These are phyloP conservation scores for Carex pumila DNA, from an alignment of 176 grass and related monocot genomes.

Conservation along the genomic window DNA sequence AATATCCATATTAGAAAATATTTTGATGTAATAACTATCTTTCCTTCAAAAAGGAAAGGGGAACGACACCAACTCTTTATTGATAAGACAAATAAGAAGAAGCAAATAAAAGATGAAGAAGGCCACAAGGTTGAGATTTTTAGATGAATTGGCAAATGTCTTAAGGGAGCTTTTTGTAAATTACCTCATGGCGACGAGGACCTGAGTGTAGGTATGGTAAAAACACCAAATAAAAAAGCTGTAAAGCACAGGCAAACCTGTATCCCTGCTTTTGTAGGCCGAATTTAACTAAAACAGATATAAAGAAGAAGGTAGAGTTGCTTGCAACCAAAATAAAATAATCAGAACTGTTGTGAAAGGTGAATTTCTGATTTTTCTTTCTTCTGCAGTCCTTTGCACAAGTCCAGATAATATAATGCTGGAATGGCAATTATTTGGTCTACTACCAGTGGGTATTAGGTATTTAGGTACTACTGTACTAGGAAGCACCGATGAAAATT, in stretches of 20 bases:
- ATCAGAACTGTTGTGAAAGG: constrained; percentile 61
- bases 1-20: too few relatives aligned
- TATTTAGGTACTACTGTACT: background rate
- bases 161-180: too few relatives aligned
- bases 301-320: constrained; percentile 57
- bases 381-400: background rate
- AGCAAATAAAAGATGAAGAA: too few relatives aligned
- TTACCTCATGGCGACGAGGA: too few relatives aligned
- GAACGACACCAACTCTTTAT: too few relatives aligned
- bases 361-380: constrained; percentile 30
- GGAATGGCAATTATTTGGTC: background rate
- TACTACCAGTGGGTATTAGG: background rate
- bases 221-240: too few relatives aligned
- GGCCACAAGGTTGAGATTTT: too few relatives aligned
- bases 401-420: background rate
- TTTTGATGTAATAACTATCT: too few relatives aligned
- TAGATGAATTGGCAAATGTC: too few relatives aligned
- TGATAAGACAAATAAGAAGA: too few relatives aligned
- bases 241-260: constrained; percentile 25
- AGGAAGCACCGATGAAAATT: background rate
- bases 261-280: constrained; percentile 65
- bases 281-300: constrained; percentile 40
- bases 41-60: too few relatives aligned
- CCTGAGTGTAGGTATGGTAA: too few relatives aligned
- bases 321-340: constrained; percentile 51